A percentile compares a stretch with the other conserved stretches of the same genome.
Conservation (phyloP, 1,139 yeast species). For the Zygoascus hellenicus region DNA sequence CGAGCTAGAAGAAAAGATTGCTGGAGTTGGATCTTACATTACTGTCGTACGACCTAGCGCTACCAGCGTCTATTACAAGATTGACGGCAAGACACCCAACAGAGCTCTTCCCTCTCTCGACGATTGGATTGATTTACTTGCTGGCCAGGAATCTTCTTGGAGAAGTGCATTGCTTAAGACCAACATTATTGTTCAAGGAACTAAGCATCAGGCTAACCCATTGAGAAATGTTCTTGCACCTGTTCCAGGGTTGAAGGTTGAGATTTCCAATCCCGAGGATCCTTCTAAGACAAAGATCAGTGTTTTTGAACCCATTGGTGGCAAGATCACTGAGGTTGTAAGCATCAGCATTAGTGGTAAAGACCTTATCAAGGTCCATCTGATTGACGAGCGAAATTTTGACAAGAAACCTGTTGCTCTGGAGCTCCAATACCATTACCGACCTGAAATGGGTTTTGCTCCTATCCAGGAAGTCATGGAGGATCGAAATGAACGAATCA, state of each 20-base stretch:
- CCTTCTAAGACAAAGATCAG: slow-evolving; percentile 54
- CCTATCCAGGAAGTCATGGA: slow-evolving; percentile 89
- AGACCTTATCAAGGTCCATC: slow-evolving; percentile 54
- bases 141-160: slow-evolving; percentile 80
- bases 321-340: slow-evolving; percentile 65
- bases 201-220: slow-evolving; percentile 73
- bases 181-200: slow-evolving; percentile 77
- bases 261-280: slow-evolving; percentile 48
- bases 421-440: slow-evolving; percentile 71
- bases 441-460: slow-evolving; percentile 85
- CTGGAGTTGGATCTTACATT: slow-evolving; percentile 20
- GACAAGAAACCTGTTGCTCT: slow-evolving; percentile 69
- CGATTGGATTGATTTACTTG: slow-evolving; percentile 74
- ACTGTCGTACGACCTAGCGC: slow-evolving; percentile 35
- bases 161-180: slow-evolving; percentile 83
- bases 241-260: slow-evolving; percentile 56
- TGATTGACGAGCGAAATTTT: slow-evolving; percentile 87
- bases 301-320: slow-evolving; percentile 66
- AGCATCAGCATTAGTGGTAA: slow-evolving; percentile 46
- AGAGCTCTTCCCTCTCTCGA: slow-evolving; percentile 33
- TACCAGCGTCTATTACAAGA: slow-evolving; percentile 44
- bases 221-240: slow-evolving; percentile 78
- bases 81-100: slow-evolving; percentile 42
- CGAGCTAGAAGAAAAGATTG: slow-evolving; percentile 36
- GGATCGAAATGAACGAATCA: slow-evolving; percentile 87